A percentile compares a stretch with the other conserved stretches of the same genome.
Conservation (phyloP, 331 rosid species). For the Phaseolus coccineus region DNA sequence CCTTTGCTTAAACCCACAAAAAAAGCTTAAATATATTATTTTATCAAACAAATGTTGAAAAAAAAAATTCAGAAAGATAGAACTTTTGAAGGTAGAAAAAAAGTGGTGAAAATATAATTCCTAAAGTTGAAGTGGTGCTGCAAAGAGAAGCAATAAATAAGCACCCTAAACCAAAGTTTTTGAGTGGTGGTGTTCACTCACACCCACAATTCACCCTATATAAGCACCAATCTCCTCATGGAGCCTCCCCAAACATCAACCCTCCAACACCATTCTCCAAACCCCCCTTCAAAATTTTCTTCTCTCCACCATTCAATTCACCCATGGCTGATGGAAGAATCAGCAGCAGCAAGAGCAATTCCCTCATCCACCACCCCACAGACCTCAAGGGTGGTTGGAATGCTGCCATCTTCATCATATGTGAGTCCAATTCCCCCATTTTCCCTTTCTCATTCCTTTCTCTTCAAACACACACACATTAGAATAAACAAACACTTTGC, state of each 20-base stretch:
- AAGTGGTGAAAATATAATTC: no score
- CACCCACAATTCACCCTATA: slow-evolving; percentile 37
- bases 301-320: background rate
- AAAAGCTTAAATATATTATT: no score
- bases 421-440: slow-evolving; percentile 39
- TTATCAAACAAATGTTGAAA: no score
- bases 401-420: slow-evolving; percentile 71
- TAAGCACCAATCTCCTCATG: slow-evolving; percentile 25
- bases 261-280: background rate
- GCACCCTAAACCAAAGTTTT: background rate
- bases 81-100: no score
- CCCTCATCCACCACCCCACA: slow-evolving; percentile 48
- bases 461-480: background rate
- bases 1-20: no score
- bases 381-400: slow-evolving; percentile 60
- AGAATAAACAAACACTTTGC: no score
- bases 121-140: no score
- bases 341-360: slow-evolving; percentile 38
- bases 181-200: slow-evolving; percentile 8
- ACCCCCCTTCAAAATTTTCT: background rate
- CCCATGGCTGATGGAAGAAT: slow-evolving; percentile 28
- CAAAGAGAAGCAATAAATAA: no score
- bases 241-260: background rate
- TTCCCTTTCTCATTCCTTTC: background rate
- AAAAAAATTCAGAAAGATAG: no score